phyloP scores from a whole-genome alignment of 805 yeast genomes.

The Barnettozyma californica region DNA sequence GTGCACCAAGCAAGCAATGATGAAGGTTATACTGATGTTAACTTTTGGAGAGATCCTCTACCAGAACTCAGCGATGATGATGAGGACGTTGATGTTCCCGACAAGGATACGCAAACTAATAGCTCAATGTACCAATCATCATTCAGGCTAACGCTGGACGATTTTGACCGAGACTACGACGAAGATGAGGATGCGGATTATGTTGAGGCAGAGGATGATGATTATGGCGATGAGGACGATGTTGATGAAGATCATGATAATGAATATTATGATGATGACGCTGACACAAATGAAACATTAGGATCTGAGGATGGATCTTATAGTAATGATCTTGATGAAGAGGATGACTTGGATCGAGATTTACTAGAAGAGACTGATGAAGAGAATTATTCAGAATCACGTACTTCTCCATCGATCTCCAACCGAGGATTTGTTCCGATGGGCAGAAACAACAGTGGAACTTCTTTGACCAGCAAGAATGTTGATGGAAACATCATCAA shows the following conservation, averaged over 20 bases:
- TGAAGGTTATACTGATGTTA: conserved; percentile 71
- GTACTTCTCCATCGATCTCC: neutral
- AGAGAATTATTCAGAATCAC: neutral
- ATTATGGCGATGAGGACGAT: conserved; percentile 22
- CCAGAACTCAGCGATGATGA: conserved; percentile 54
- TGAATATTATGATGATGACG: conserved; percentile 20
- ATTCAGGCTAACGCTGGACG: conserved; percentile 15
- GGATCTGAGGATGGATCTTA: conserved; percentile 9
- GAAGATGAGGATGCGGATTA: conserved; percentile 21
- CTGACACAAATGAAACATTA: conserved; percentile 7
- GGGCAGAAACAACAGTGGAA: conserved; percentile 12
- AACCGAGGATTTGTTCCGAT: conserved; percentile 10
- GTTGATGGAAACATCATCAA: conserved; percentile 20
- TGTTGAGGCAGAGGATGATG: conserved; percentile 17
- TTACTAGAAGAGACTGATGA: conserved; percentile 22
- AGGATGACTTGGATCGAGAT: conserved; percentile 27
- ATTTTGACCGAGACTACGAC: conserved; percentile 19
- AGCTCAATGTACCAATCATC: conserved; percentile 2
- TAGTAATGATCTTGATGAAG: conserved; percentile 19
- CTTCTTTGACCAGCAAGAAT: conserved; percentile 14
- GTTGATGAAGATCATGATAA: conserved; percentile 28
- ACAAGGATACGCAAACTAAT: conserved; percentile 10
- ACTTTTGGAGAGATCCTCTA: conserved; percentile 87
- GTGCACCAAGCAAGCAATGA: conserved; percentile 35
- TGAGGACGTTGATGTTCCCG: conserved; percentile 32